phyloP scores from a whole-genome alignment of 2,329 filamentous ascomycete species.

The Orbilia brochopaga region DNA sequence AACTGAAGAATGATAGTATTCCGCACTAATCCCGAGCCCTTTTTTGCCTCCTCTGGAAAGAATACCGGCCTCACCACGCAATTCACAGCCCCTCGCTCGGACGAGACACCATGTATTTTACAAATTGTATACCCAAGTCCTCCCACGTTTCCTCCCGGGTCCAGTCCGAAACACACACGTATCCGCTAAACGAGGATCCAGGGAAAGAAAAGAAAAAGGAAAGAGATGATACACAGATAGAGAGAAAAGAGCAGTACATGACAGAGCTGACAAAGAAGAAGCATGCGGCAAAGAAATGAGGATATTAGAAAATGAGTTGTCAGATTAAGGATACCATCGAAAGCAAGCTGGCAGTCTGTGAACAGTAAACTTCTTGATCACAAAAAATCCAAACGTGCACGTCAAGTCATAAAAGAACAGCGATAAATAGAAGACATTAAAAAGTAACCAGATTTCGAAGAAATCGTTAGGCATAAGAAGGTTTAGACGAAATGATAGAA shows the following conservation, averaged over 20 bases:
- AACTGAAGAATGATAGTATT: no score
- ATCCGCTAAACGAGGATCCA: slow-evolving; percentile 32
- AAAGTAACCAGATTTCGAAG: slow-evolving; percentile 3
- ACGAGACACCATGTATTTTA: slow-evolving; percentile 44
- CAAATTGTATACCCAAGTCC: slow-evolving; percentile 41
- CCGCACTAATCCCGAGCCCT: neutral
- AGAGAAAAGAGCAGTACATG: slow-evolving; percentile 7
- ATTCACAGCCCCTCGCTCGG: slow-evolving; percentile 25
- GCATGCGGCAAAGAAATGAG: neutral
- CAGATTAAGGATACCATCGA: no score
- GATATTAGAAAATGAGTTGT: neutral
- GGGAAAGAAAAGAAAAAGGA: slow-evolving; percentile 18
- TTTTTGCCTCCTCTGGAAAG: slow-evolving; percentile 2
- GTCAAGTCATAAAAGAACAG: slow-evolving; percentile 17
- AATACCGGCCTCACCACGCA: slow-evolving; percentile 10
- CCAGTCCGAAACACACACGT: slow-evolving; percentile 37
- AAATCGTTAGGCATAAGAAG: neutral
- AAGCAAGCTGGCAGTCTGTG: neutral
- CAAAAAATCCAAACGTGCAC: slow-evolving; percentile 15
- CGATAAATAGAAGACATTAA: slow-evolving; percentile 4
- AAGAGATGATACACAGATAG: slow-evolving; percentile 13
- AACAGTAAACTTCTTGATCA: no score
- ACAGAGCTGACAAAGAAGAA: neutral
- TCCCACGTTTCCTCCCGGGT: slow-evolving; percentile 17
- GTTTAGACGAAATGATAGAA: neutral